Percentiles rank a stretch among this genome's conserved stretches.
Evolutionary conservation across 768 basidiomycete species (phyloP).

Genomic region (Boletellus sp.): DNA sequence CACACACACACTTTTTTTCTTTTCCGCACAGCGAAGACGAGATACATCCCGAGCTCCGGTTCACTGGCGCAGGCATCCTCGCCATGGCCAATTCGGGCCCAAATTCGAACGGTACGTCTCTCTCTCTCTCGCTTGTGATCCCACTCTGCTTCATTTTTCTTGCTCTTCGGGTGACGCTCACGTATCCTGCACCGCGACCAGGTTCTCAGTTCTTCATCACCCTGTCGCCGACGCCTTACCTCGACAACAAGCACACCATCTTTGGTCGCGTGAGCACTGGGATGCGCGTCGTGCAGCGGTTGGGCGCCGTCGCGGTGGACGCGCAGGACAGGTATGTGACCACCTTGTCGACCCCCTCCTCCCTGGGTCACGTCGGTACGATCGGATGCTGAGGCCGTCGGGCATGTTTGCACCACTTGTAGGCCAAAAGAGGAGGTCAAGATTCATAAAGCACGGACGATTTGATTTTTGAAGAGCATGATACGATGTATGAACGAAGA

Average conservation of each 20-base stretch:
- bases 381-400: background rate
- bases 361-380: background rate
- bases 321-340: slow-evolving; percentile 73
- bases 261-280: slow-evolving; percentile 89
- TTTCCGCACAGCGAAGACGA: slow-evolving; percentile 71
- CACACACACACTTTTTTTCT: background rate
- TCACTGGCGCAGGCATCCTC: slow-evolving; percentile 94
- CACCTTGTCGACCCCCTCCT: too few species aligned
- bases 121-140: too few species aligned
- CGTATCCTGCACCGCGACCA: slow-evolving; percentile 31
- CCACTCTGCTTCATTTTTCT: background rate
- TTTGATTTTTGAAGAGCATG: slow-evolving; percentile 5
- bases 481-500: too few species aligned
- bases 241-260: slow-evolving; percentile 84
- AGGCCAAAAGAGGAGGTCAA: slow-evolving; percentile 79
- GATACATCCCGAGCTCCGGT: slow-evolving; percentile 83
- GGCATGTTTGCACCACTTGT: background rate
- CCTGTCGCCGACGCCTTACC: slow-evolving; percentile 74
- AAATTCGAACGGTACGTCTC: slow-evolving; percentile 69
- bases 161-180: background rate
- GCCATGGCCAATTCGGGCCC: slow-evolving; percentile 98
- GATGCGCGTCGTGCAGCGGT: slow-evolving; percentile 87
- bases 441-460: slow-evolving; percentile 67
- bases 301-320: slow-evolving; percentile 90
- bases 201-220: slow-evolving; percentile 96